Conservation (phyloP, 1,139 yeast genomes). For the Kurtzmaniella quercitrusa region DNA sequence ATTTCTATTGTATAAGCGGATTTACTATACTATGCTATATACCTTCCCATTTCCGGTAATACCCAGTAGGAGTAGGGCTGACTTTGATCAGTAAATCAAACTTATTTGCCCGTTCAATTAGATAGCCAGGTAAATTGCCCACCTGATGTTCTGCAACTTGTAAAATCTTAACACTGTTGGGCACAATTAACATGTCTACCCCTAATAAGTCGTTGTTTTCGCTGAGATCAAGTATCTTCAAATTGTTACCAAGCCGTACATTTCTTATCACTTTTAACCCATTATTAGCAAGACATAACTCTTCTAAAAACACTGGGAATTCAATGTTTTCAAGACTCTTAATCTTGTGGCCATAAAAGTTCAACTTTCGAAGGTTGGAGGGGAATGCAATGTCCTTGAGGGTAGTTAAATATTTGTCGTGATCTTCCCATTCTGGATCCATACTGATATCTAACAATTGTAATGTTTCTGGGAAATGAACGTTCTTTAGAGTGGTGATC, state of each 20-base stretch:
- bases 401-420: conserved; percentile 41
- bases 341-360: conserved; percentile 39
- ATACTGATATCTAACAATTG: conserved; percentile 40
- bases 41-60: conserved; percentile 7
- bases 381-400: conserved; percentile 43
- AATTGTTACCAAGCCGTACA: conserved; percentile 32
- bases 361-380: conserved; percentile 29
- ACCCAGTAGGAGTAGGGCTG: conserved; percentile 1
- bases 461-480: conserved; percentile 34
- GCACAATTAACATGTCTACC: conserved; percentile 36
- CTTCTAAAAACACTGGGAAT: conserved; percentile 30
- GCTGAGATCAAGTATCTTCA: conserved; percentile 35
- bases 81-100: conserved; percentile 23
- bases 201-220: conserved; percentile 40
- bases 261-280: conserved; percentile 37
- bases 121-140: conserved; percentile 33
- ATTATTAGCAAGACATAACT: conserved; percentile 36
- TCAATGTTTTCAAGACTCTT: conserved; percentile 37
- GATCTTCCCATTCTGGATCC: conserved; percentile 40
- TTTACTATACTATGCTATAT: too few species aligned
- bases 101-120: conserved; percentile 40
- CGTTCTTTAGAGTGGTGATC: conserved; percentile 43
- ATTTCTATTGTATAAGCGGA: too few species aligned
- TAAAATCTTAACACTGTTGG: conserved; percentile 35
- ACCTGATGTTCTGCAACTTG: conserved; percentile 34